Percentiles rank a stretch among this genome's conserved stretches.
Evolutionary conservation across 768 basidiomycete species (phyloP).

Genomic region (Lenzites betulinus): DNA sequence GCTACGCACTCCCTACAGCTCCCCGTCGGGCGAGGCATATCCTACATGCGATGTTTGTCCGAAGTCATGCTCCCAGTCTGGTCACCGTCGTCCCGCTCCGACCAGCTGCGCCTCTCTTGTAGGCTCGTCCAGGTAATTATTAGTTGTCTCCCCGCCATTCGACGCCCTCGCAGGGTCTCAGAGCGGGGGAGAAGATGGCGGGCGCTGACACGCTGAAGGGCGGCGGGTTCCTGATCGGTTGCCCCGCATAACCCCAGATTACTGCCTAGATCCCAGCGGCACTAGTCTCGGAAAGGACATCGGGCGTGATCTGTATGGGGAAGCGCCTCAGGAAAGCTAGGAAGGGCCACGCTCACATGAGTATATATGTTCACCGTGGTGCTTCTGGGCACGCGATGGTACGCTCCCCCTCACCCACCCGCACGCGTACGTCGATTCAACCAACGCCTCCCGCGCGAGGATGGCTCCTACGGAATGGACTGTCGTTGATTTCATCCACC

Average conservation of each 20-base stretch:
- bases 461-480: slow-evolving; percentile 50
- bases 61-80: background rate
- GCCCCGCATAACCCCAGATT: slow-evolving; percentile 31
- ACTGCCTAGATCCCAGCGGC: slow-evolving; percentile 11
- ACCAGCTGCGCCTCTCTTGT: slow-evolving; percentile 6
- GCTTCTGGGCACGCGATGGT: slow-evolving; percentile 6
- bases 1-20: background rate
- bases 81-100: background rate
- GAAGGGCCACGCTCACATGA: slow-evolving; percentile 1
- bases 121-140: slow-evolving; percentile 15
- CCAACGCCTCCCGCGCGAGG: background rate
- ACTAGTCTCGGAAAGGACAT: slow-evolving; percentile 11
- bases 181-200: background rate
- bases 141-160: background rate
- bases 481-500: slow-evolving; percentile 59
- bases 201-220: background rate
- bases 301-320: background rate
- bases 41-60: slow-evolving; percentile 12
- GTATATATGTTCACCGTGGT: slow-evolving; percentile 15
- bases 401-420: background rate
- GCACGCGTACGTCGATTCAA: background rate
- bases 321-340: background rate
- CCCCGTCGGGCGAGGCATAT: background rate
- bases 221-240: slow-evolving; percentile 7
- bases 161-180: background rate